A percentile compares a stretch with the other conserved stretches of the same genome.
phyloP scores from a whole-genome alignment of 1,284 basidiomycete species.

The Cutaneotrichosporon sp. region DNA sequence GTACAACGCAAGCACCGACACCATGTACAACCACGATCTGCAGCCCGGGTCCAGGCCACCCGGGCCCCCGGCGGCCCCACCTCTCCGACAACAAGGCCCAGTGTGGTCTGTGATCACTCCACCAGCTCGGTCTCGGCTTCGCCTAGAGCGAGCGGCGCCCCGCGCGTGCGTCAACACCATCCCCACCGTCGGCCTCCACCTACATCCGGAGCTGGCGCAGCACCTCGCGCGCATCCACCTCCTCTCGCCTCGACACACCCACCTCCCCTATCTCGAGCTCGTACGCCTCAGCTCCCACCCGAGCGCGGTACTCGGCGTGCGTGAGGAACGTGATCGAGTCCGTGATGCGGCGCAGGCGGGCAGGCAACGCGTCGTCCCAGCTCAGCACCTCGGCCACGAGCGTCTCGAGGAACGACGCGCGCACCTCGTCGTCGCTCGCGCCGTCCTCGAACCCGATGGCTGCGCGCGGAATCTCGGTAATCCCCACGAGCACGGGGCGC shows the following conservation, averaged over 20 bases:
- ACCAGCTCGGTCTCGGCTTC: too few relatives aligned
- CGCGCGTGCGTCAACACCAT: too few relatives aligned
- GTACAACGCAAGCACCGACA: too few relatives aligned
- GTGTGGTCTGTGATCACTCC: too few relatives aligned
- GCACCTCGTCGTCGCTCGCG: background rate
- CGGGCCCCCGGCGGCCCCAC: too few relatives aligned
- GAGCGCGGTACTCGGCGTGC: background rate
- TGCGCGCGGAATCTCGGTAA: constrained; percentile 1
- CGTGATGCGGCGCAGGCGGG: background rate
- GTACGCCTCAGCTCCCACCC: background rate
- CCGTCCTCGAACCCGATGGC: background rate
- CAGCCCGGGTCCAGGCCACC: too few relatives aligned
- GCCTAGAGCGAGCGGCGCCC: too few relatives aligned
- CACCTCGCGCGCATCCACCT: background rate
- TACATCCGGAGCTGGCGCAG: constrained; percentile 1
- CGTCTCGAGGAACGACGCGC: constrained; percentile 1
- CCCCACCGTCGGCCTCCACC: too few relatives aligned
- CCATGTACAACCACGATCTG: too few relatives aligned
- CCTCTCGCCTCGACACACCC: background rate
- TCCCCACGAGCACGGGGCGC: background rate
- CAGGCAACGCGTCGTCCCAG: background rate
- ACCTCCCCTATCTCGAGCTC: background rate
- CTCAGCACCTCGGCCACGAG: constrained; percentile 1
- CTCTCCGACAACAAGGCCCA: too few relatives aligned
- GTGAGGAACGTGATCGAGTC: constrained; percentile 9